Base-by-base conservation (phyloP, 352 stramenopile species). In the Globisporangium orthogonon region DNA sequence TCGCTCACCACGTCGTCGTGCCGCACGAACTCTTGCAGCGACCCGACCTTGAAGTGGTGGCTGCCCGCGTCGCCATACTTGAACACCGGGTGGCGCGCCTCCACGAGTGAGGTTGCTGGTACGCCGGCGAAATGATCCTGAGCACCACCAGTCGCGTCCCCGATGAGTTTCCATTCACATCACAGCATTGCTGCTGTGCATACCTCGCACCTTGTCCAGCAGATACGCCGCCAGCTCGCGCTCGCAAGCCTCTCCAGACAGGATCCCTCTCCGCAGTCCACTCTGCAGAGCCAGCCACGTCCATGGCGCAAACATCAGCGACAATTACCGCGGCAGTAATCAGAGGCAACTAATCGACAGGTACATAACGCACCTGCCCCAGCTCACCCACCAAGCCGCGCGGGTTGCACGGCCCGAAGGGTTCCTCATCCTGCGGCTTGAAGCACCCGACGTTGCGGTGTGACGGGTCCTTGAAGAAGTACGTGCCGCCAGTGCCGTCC, bases 381-480 rank as follows among this genome's bases (percentile, higher is more conserved):
- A 94, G 68, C 44, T 80, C 69, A 18, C 78, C 86, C 29, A 98
- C 78, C 46, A 98, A 91, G 9, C 92, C 93, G 37, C 96, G 87
- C 10, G 97, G 97, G 73, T 99, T 99, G 70, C 98, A 98, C 47
- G 94, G 93, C 0, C 94, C 96, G 65, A 98, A 98, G 0, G 97
- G 96, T 61, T 99, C 97, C 67, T 99, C 97, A 67, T 99, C 97
- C 55, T 97, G 81, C 40, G 97, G 96, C 60, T 99, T 99, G 71
- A 99, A 99, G 30, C 97, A 97, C 23, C 87, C 91, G 28, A 98
- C 86, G 60, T 97, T 90, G 62, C 86, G 87, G 60, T 98, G 97
- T 7, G 80, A 77, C 4, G 91, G 82, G 71, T 98, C 94, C 50
- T 97, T 95, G 44, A 99, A 83, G 68, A 99, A 98, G 76, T 99